Base-by-base conservation (phyloP, 805 yeast genomes). In the Candida glaebosa region DNA sequence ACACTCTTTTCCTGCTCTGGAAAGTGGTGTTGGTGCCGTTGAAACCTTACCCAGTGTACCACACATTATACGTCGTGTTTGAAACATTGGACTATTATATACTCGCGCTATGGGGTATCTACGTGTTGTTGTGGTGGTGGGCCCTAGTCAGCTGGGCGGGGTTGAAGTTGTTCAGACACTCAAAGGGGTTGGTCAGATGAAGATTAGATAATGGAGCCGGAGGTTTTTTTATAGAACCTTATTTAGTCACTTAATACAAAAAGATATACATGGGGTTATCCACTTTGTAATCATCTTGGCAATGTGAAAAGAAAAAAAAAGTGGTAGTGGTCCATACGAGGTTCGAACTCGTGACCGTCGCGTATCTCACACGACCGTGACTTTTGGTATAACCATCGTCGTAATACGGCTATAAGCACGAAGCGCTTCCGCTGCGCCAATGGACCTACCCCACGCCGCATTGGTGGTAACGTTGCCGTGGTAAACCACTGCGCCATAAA, bases 131-230 rank as follows among this genome's bases (percentile, higher is more conserved):
- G 9, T 69, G 75, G 75, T 69, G 73, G 73, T 86, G 95, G 95
- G 78, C 89, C 32, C 62, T 80, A 7, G 63, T 75, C 3, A 78
- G 89, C 8, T 87, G 95, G 95, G 69, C 81, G 34, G 90, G 93
- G 28, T 71, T 86, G 75, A 87, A 87, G 59, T 64, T 86, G 42
- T 87, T 87, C 61, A 69, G 88, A 42, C 93, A 87, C 55, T 83
- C 93, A 17, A 83, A 80, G 50, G 88, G 88, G 28, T 24, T 24
- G 12, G 28, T 24, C 28, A 24, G 12, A 8, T 24, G 12, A 24
- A 8, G 12, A 8, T 8, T 24, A 24, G 28, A 24, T 8, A 8
- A 24, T 24, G 12, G 8, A 24, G 8, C 8, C 28, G 12, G n/a
- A n/a, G n/a, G n/a, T n/a, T 24, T 24, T 12, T 12, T 8, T 24